Base-by-base conservation (phyloP, 352 stramenopile species). In the Globisporangium takayamanum region DNA sequence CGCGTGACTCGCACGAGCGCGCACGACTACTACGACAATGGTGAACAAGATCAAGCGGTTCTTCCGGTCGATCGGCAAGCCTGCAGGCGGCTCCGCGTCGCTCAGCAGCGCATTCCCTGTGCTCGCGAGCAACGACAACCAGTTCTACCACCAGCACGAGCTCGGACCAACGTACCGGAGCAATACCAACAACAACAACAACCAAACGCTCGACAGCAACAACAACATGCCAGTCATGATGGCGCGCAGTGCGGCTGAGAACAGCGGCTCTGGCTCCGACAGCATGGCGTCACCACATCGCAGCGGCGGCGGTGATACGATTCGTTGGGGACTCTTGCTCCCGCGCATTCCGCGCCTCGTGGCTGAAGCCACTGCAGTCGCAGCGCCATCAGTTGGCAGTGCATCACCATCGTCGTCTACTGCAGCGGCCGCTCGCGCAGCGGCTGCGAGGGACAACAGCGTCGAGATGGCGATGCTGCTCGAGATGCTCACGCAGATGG, bases 401-500 rank as follows among this genome's bases (percentile, higher is more conserved):
- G 41, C 33, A 6, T 39, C 33, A 6, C 33, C 33, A 39, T 39
- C 33, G 8, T 39, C 33, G 6, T 39, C 33, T 12, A 6, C 6
- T 39, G 33, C 33, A 12, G 33, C 33, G 33, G 33, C 33, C 1
- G 33, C 33, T 41, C 50, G 14, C 60, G 36, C 16, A 63, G 57
- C 39, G 49, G 37, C 47, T 61, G 22, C 12, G 10, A 26, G 30
- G 16, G 51, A 59, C n/a, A 50, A 58, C 22, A 45, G 53, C 30
- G 51, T 25, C 11, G 67, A 64, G 44, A 75, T 84, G 66, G 44
- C 37, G 16, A 48, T 60, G 20, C 62, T 84, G 30, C 59, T 77
- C 18, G 70, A 74, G 6, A 58, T 85, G 33, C 64, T 89, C 25
- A 68, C 70, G 50, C 80, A 85, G 67, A 86, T 88, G 76, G 76